Base-by-base conservation (phyloP, 169 alveolate genomes). In the Theileria parva region DNA sequence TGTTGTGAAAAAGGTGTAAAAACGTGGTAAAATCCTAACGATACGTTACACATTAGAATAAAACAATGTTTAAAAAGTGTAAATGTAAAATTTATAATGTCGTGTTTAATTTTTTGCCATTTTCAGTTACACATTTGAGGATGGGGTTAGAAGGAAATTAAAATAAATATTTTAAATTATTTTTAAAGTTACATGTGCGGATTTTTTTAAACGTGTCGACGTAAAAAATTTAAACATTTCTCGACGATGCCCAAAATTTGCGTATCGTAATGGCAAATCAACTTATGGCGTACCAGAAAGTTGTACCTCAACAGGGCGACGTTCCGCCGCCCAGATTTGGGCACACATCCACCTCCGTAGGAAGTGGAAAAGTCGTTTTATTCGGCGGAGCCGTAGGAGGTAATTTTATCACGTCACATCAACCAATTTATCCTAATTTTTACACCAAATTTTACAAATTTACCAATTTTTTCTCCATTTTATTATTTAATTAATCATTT, bases 381-480 rank as follows among this genome's bases (percentile, higher is more conserved):
- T 96, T 96, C 84, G 99, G 99, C 37, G 99, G 99, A 25, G 99
- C 99, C 11, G 92, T 97, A 25, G 98, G 99, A n/a, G 98, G 92
- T 87, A 27, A 48, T 51, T 30, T 27, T n/a, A 11, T n/a, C n/a
- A n/a, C n/a, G n/a, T n/a, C n/a, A n/a, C n/a, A n/a, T n/a, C n/a
- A n/a, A n/a, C n/a, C n/a, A n/a, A n/a, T n/a, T n/a, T n/a, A n/a
- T n/a, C n/a, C n/a, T n/a, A n/a, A n/a, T n/a, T n/a, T n/a, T n/a
- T n/a, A n/a, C n/a, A n/a, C n/a, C n/a, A n/a, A n/a, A n/a, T n/a
- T n/a, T n/a, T n/a, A 37, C 39, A 27, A 2, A 72, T 39, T 25
- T 44, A 28, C 8, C 6, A 6, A 37, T 37, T 37, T 37, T 37
- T 37, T 6, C 8, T 37, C 4, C 8, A 37, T 4, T 6, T 37